Conservation (phyloP, 805 yeast genomes). For the Candida saitoana region DNA sequence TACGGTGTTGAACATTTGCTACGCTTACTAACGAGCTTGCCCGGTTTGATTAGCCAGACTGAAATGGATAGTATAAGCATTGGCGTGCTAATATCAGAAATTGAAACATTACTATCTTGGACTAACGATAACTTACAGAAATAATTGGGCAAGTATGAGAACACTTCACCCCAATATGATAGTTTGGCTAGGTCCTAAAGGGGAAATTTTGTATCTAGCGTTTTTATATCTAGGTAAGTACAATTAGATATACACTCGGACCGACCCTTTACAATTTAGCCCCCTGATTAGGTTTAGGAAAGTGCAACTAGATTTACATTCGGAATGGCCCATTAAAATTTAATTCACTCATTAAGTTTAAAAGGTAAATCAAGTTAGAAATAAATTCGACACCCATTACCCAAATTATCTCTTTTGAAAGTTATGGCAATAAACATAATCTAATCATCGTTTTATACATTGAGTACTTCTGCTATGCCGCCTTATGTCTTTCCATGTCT, state of each 20-base stretch:
- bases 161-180: slow-evolving; percentile 38
- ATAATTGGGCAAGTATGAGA: slow-evolving; percentile 33
- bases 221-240: neutral
- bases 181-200: slow-evolving; percentile 25
- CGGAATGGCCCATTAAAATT: too few relatives aligned
- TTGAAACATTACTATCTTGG: slow-evolving; percentile 52
- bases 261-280: too few relatives aligned
- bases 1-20: slow-evolving; percentile 84
- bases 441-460: neutral
- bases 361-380: too few relatives aligned
- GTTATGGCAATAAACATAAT: neutral
- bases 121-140: slow-evolving; percentile 41
- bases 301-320: too few relatives aligned
- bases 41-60: slow-evolving; percentile 77
- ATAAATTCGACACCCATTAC: too few relatives aligned
- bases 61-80: slow-evolving; percentile 76
- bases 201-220: neutral
- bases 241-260: too few relatives aligned
- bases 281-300: too few relatives aligned
- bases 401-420: too few relatives aligned
- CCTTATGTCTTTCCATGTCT: neutral
- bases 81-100: slow-evolving; percentile 47
- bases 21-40: slow-evolving; percentile 71
- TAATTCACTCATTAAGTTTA: too few relatives aligned
- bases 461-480: neutral